Evolutionary conservation across 768 basidiomycete genomes (phyloP), one percentile per base, ranked within the genome.

Genomic region (Pulveroboletus sp.): DNA sequence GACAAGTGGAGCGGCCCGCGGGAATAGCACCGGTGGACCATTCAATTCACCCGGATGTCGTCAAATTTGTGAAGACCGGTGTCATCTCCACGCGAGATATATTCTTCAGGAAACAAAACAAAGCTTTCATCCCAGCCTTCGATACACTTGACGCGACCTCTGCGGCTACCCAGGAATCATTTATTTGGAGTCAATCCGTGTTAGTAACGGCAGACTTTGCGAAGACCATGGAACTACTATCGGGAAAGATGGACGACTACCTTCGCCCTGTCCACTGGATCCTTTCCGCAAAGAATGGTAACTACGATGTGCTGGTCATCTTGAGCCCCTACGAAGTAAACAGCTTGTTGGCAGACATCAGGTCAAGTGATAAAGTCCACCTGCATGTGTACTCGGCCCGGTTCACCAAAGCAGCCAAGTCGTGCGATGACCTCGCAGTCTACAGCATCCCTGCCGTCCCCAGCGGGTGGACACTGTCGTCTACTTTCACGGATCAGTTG

Each of bases 211-310:
- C 19, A 8, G 59, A 64, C 37, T 63, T 62, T 9, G 27, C 27
- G 16, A 37, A 13, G 6, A 58, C 56, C 0, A 40, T 55, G 19
- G n/a, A n/a, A n/a, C 9, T 11, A 11, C 19, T 19, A 5, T 6
- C 36, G 1, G 43, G 53, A 34, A 62, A 58, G 19, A 39, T 40
- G 9, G 65, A 71, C 20, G 66, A 70, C 36, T 67, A 72, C 23
- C 59, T 70, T 12, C 67, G 69, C 10, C 67, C 74, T 0, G 71
- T 75, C 33, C 64, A 73, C 25, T 79, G 78, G 77, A 65, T 79
- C 39, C 29, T 76, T 29, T 70, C 51, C 47, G 70, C 52, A 53
- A 73, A 39, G 37, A 43, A 16, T 63, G 70, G 46, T 62, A 59
- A 36, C 51, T 51, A 20, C 42, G 69, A 40, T 2, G 27, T 46